Evolutionary conservation across 441 rosid genomes (phyloP).

Genomic region (Jatropha podagrica): DNA sequence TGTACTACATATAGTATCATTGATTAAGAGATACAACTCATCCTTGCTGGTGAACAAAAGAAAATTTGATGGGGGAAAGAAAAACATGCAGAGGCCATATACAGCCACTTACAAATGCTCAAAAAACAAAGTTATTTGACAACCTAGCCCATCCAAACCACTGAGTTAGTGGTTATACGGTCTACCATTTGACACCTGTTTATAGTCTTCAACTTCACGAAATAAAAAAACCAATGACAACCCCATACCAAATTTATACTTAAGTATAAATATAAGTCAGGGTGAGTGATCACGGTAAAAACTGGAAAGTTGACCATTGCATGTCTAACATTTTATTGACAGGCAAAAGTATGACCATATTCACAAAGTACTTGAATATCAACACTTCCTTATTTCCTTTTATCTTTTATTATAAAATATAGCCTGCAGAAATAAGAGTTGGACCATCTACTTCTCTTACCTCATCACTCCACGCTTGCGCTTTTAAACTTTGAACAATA

Average conservation of each 20-base stretch:
- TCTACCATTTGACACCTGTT: neutral
- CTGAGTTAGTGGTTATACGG: neutral
- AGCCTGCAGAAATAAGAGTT: neutral
- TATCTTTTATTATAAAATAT: neutral
- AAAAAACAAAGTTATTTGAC: neutral
- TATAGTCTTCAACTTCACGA: neutral
- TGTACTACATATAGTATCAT: neutral
- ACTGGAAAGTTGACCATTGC: neutral
- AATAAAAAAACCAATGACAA: neutral
- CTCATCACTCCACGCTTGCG: slow-evolving; percentile 99
- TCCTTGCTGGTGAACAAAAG: neutral
- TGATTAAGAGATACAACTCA: neutral
- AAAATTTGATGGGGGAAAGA: neutral
- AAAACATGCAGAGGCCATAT: neutral
- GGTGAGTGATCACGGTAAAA: neutral
- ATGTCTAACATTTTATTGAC: neutral
- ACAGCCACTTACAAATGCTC: slow-evolving; percentile 1
- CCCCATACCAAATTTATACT: neutral
- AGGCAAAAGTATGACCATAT: neutral
- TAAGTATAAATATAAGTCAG: neutral
- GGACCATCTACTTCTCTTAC: slow-evolving; percentile 39
- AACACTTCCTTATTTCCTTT: neutral
- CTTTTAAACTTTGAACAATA: slow-evolving; percentile 81
- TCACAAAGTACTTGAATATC: neutral
- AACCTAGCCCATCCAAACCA: neutral